Evolutionary conservation across 331 rosid genomes (phyloP), one percentile per base, ranked within the genome.

Genomic region (Phaseolus coccineus): DNA sequence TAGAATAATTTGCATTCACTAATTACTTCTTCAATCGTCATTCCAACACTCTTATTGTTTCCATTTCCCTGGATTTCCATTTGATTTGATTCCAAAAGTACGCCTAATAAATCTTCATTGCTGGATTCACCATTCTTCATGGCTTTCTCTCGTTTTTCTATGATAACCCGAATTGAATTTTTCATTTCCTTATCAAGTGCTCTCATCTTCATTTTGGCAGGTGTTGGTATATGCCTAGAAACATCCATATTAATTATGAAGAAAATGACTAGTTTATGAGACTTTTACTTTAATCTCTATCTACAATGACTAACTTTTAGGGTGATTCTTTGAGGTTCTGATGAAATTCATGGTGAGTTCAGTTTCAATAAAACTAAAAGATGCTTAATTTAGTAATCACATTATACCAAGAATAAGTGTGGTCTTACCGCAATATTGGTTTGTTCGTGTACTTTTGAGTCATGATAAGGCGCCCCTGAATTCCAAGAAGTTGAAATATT

Each of bases 1-100:
- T 87, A 86, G 42, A 89, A 89, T 4, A 85, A 1, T 19, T 78
- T 87, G 51, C 90, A 89, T 50, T 90, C 91, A 13, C 72, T 82
- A 0, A 88, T 77, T 4, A 86, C 73, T 0, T 90, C 94, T 50
- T 62, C 27, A 0, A 56, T 72, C 25, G 85, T 84, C 88, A 90
- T 80, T 33, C 90, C 85, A 19, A 8, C 50, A 19, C n/a, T 27
- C 56, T 79, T 87, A 4, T 71, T 68, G 15, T 83, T 77, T 39
- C 69, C 77, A 33, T 58, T 62, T 14, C 80, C 82, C 57, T 69
- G 25, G n/a, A 57, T 83, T 73, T 87, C 93, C 6, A 4, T 80
- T 4, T 62, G 53, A 74, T 82, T 86, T 10, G 90, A 77, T 62
- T 61, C 63, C 53, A 82, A 63, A 31, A 82, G 82, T 42, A 30